A percentile compares a stretch with the other conserved stretches of the same genome.
Evolutionary conservation across 495 filamentous ascomycete species (phyloP).

Genomic region (Articulospora tetracladia): DNA sequence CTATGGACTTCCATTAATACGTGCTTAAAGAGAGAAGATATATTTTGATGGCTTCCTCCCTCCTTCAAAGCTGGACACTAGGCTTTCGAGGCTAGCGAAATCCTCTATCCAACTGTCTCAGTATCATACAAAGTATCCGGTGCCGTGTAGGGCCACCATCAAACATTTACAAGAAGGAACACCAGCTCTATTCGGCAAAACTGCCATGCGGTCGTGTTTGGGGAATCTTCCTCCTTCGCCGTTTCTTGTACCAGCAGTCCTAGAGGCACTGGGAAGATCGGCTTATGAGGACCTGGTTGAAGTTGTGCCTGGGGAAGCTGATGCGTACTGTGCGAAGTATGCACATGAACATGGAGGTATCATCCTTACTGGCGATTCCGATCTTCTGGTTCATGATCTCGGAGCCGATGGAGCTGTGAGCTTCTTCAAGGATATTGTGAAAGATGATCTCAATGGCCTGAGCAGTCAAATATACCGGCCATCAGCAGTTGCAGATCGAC

Average conservation of each 20-base stretch:
- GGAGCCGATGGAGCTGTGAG: conserved; percentile 52
- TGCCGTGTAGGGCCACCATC: not conserved
- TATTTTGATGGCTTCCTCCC: conserved; percentile 81
- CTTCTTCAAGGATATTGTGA: conserved; percentile 49
- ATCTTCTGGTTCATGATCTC: conserved; percentile 66
- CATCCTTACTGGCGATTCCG: conserved; percentile 67
- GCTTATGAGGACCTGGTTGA: conserved; percentile 45
- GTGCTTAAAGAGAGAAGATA: conserved; percentile 45
- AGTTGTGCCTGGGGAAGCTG: conserved; percentile 69
- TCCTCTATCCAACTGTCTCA: conserved; percentile 19
- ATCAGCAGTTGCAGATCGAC: conserved; percentile 14
- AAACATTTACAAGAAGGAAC: not conserved
- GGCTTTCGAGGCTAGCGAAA: conserved; percentile 47
- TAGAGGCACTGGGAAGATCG: conserved; percentile 50
- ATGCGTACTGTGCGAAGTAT: conserved; percentile 59
- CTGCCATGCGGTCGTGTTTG: not conserved
- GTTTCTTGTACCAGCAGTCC: conserved; percentile 65
- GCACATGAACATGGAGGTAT: conserved; percentile 39
- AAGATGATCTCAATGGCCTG: not conserved
- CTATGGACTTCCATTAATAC: conserved; percentile 1
- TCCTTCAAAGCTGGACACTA: conserved; percentile 45
- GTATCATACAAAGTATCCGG: conserved; percentile 7
- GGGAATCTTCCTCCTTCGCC: conserved; percentile 46
- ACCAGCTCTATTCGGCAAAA: not conserved
- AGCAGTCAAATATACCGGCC: conserved; percentile 12